Percentiles rank a stretch among this genome's conserved stretches.
Evolutionary conservation across 257 asterid species (phyloP).

Genomic region (Prunella vulgaris): DNA sequence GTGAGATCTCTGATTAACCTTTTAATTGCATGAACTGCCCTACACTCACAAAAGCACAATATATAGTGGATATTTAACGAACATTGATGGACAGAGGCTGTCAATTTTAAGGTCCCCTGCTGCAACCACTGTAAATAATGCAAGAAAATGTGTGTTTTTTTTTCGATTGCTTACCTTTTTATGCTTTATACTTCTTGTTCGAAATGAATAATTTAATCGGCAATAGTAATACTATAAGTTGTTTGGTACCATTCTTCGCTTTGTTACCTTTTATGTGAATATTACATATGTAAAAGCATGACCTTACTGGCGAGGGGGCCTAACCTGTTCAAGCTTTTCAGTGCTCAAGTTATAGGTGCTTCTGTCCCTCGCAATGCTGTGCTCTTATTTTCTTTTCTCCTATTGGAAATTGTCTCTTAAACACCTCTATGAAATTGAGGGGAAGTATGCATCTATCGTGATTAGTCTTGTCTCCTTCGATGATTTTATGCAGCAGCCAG

Average conservation of each 20-base stretch:
- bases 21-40: constrained; percentile 5
- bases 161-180: background rate
- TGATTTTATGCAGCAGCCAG: background rate
- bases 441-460: background rate
- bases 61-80: constrained; percentile 10
- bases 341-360: background rate
- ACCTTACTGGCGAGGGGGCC: background rate
- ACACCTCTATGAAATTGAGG: background rate
- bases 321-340: background rate
- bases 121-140: background rate
- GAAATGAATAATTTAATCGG: background rate
- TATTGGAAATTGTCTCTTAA: background rate
- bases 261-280: background rate
- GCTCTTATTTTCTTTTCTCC: background rate
- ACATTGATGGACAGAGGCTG: background rate
- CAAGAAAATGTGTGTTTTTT: background rate
- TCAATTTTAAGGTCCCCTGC: background rate
- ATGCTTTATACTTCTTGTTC: background rate
- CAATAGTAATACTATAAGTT: background rate
- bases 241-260: background rate
- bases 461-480: background rate
- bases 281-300: background rate
- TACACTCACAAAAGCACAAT: background rate
- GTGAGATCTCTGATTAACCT: constrained; percentile 35
- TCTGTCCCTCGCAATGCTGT: constrained; percentile 3